phyloP scores from a whole-genome alignment of 257 asterid species.

The Scutellaria barbata region DNA sequence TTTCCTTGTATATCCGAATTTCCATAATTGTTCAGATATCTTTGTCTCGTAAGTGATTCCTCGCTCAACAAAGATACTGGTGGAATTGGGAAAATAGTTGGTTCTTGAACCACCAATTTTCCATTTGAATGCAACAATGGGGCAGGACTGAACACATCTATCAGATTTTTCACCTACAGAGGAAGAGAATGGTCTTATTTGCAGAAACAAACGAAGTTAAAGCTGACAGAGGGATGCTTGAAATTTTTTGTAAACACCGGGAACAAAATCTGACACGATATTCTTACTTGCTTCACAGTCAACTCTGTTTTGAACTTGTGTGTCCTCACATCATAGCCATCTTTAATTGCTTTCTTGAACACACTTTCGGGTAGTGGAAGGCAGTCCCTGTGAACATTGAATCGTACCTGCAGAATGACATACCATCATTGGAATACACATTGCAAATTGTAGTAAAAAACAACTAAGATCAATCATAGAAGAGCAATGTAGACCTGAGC shows the following conservation, averaged over 20 bases:
- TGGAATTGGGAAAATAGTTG: neutral
- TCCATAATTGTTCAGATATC: slow-evolving; percentile 32
- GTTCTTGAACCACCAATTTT: slow-evolving; percentile 41
- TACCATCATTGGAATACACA: slow-evolving; percentile 25
- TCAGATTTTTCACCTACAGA: slow-evolving; percentile 61
- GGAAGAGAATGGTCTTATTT: slow-evolving; percentile 30
- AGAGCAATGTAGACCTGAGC: slow-evolving; percentile 68
- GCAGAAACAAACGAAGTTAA: neutral
- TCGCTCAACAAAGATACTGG: slow-evolving; percentile 35
- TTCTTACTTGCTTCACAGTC: slow-evolving; percentile 70
- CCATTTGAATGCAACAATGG: slow-evolving; percentile 50
- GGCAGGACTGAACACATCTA: slow-evolving; percentile 55
- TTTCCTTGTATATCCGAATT: slow-evolving; percentile 35
- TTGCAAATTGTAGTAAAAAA: slow-evolving; percentile 19
- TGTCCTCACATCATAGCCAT: slow-evolving; percentile 66
- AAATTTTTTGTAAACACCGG: neutral
- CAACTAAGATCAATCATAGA: slow-evolving; percentile 8
- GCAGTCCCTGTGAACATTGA: slow-evolving; percentile 64
- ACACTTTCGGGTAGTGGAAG: slow-evolving; percentile 76
- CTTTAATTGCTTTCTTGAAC: slow-evolving; percentile 81
- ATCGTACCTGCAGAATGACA: slow-evolving; percentile 62
- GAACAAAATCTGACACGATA: slow-evolving; percentile 15
- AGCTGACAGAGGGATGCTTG: neutral
- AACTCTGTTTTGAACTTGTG: slow-evolving; percentile 78
- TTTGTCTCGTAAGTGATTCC: slow-evolving; percentile 38